Base-by-base conservation (phyloP, 306 rosid genomes). In the Sophora flavescens region DNA sequence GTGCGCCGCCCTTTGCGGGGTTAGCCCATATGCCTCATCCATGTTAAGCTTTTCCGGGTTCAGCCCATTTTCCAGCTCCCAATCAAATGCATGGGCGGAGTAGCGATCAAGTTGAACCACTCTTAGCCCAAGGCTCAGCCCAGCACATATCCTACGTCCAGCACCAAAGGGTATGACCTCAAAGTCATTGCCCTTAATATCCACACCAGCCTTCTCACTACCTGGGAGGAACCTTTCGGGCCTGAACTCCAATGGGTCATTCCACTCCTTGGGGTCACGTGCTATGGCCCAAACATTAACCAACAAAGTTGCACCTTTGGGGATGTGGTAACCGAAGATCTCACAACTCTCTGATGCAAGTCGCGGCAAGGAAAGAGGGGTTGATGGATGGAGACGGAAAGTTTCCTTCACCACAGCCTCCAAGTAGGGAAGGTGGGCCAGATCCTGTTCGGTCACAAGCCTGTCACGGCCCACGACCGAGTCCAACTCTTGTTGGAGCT, bases 151-250 rank as follows among this genome's bases (percentile, higher is more conserved):
- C 45, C 97, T 91, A 1, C 94, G 86, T 10, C 97, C 98, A 0
- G 94, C 93, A 13, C 98, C 94, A 14, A 93, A 93, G 0, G 97
- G 98, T 8, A 93, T 88, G 12, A 75, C 86, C 83, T 89, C 98
- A 16, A 93, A 91, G 10, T 93, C 81, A 57, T 87, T 90, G 1
- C 96, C 98, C 11, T 22, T 85, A 3, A 91, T n/a, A 30, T 91
- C 96, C 2, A 84, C 93, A 8, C 68, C n/a, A 38, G 74, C 73
- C 62, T 90, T 91, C 50, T 88, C 93, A 0, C 93, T 88, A 0
- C 93, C 96, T 0, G 87, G 85, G 1, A 93, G 59, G 78, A 93
- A 93, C 22, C 97, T 79, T 33, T 91, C 89, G 0, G 98, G 98
- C 81, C 48, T 80, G 50, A 90, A 93, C 80, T 86, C 86, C 0